phyloP scores from a whole-genome alignment of 78 protist genomes.

The Isochrysis galbana region DNA sequence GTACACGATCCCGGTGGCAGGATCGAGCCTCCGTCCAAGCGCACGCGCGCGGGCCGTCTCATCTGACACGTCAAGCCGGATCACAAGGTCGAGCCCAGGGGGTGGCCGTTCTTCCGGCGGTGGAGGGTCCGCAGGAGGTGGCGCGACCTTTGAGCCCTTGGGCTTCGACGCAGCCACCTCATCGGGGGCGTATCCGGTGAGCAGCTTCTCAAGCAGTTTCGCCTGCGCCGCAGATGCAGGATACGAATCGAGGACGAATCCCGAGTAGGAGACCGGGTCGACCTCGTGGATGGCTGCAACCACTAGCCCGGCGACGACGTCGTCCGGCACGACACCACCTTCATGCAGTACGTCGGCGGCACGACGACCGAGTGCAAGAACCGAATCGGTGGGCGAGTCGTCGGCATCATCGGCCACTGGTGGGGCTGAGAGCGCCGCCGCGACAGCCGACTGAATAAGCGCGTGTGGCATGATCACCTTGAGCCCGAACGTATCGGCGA shows the following conservation, averaged over 20 bases:
- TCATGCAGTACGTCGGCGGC: background rate
- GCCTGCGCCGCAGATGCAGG: slow-evolving; percentile 22
- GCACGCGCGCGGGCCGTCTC: slow-evolving; percentile 10
- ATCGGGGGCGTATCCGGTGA: slow-evolving; percentile 2
- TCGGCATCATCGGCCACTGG: no score
- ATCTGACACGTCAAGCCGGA: background rate
- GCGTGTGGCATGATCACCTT: background rate
- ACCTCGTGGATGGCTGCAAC: background rate
- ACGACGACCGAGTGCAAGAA: background rate
- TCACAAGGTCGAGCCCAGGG: slow-evolving; percentile 16
- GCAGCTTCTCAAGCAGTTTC: slow-evolving; percentile 22
- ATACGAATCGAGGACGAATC: slow-evolving; percentile 17
- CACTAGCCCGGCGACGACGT: background rate
- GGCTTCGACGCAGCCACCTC: background rate
- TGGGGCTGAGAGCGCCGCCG: background rate
- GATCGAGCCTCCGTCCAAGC: slow-evolving; percentile 41
- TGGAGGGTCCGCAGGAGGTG: background rate
- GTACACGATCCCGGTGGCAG: background rate
- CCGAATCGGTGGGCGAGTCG: background rate
- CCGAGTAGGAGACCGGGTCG: background rate
- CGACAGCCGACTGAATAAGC: background rate
- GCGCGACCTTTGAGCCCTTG: background rate
- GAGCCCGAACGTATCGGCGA: background rate
- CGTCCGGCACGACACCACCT: slow-evolving; percentile 18
- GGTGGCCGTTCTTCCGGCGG: background rate